phyloP scores from a whole-genome alignment of 2,329 filamentous ascomycete genomes.

The Cladophialophora chaetospira region DNA sequence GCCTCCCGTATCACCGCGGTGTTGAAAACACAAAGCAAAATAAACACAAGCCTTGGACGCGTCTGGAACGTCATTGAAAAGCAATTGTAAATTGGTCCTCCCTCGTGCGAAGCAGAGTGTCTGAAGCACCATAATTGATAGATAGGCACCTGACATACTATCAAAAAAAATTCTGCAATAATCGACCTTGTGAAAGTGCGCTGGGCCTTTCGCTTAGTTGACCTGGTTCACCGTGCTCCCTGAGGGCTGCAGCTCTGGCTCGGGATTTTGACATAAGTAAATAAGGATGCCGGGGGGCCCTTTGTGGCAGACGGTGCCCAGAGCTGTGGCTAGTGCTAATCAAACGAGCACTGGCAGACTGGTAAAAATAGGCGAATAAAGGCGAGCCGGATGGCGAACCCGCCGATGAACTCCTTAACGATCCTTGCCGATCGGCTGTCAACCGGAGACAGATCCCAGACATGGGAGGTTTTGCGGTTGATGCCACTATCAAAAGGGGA shows the following conservation, averaged over 20 bases:
- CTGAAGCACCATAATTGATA: background rate
- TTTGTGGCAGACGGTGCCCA: background rate
- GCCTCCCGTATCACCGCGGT: background rate
- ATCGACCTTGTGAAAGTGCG: too few species aligned
- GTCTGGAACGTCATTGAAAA: background rate
- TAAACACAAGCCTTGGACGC: slow-evolving; percentile 1
- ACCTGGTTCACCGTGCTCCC: too few species aligned
- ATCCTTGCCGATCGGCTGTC: slow-evolving; percentile 6
- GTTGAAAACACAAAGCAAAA: slow-evolving; percentile 3
- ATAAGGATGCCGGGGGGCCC: background rate
- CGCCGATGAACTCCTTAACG: background rate
- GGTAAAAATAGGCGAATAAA: slow-evolving; percentile 9
- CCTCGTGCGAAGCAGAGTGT: background rate
- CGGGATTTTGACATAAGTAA: too few species aligned
- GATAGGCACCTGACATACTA: background rate
- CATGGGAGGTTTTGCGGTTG: too few species aligned
- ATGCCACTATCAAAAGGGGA: background rate
- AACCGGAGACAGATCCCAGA: too few species aligned
- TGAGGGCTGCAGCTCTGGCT: too few species aligned
- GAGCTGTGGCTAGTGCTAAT: background rate
- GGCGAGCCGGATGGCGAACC: slow-evolving; percentile 12
- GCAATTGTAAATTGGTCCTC: background rate
- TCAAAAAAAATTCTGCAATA: too few species aligned
- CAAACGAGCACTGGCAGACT: too few species aligned
- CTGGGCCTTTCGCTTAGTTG: too few species aligned